Percentiles rank a stretch among this genome's conserved stretches.
phyloP scores from a whole-genome alignment of 2,329 filamentous ascomycete species.

The Cadophora luteo-olivacea region DNA sequence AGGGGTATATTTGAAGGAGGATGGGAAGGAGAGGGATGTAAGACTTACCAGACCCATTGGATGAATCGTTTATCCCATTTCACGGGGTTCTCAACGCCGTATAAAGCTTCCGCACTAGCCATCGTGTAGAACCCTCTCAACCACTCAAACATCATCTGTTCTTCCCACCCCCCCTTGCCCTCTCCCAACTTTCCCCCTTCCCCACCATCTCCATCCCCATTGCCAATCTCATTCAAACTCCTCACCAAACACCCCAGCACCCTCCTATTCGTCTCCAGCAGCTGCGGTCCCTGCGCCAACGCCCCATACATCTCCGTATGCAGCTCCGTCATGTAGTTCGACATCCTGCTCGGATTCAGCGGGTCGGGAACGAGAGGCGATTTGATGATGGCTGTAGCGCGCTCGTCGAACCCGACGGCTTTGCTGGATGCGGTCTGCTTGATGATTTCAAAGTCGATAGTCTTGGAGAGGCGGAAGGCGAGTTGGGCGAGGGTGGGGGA shows the following conservation, averaged over 20 bases:
- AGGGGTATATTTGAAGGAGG: neutral
- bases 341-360: constrained; percentile 9
- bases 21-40: neutral
- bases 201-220: too few relatives aligned
- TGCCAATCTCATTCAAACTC: constrained; percentile 41
- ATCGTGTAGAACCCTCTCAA: constrained; percentile 24
- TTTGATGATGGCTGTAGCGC: constrained; percentile 19
- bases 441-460: constrained; percentile 48
- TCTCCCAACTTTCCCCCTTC: neutral
- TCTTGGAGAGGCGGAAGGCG: constrained; percentile 45
- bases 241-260: constrained; percentile 47
- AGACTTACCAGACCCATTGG: constrained; percentile 16
- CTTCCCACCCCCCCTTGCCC: neutral
- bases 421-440: constrained; percentile 20
- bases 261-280: constrained; percentile 38
- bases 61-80: constrained; percentile 18
- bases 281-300: constrained; percentile 14
- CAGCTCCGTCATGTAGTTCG: constrained; percentile 25
- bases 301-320: constrained; percentile 26
- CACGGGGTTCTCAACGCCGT: constrained; percentile 51
- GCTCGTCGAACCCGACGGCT: constrained; percentile 20
- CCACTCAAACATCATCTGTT: constrained; percentile 22
- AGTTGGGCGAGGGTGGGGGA: constrained; percentile 47
- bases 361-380: constrained; percentile 4
- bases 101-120: constrained; percentile 46